Conservation (phyloP, 805 yeast species). For the Blastobotrys chiropterorum region DNA sequence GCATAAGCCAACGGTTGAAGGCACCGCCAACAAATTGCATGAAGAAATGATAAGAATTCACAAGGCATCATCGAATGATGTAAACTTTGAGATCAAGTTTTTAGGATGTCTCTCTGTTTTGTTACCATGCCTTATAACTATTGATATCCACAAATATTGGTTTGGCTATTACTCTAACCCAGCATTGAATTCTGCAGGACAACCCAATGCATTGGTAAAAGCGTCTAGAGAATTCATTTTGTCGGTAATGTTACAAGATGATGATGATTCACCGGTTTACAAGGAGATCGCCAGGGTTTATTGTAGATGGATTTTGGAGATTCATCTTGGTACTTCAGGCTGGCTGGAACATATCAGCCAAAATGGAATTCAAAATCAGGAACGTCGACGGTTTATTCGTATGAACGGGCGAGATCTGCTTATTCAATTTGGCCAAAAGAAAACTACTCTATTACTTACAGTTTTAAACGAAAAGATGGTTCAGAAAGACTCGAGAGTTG, state of each 20-base stretch:
- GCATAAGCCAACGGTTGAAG: conserved; percentile 15
- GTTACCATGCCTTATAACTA: conserved; percentile 26
- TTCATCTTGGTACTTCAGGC: conserved; percentile 17
- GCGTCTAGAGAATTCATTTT: conserved; percentile 29
- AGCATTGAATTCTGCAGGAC: conserved; percentile 56
- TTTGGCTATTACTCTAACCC: conserved; percentile 41
- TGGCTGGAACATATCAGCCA: conserved; percentile 4
- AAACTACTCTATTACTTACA: conserved; percentile 34
- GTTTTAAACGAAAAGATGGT: conserved; percentile 35
- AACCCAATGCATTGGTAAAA: conserved; percentile 34
- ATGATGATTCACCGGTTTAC: conserved; percentile 11
- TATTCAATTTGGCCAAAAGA: conserved; percentile 37
- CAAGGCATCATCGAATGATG: conserved; percentile 12
- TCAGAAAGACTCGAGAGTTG: conserved; percentile 33
- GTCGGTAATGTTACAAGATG: conserved; percentile 23
- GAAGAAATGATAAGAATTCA: conserved; percentile 30
- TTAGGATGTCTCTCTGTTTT: conserved; percentile 27
- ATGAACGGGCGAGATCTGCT: conserved; percentile 40
- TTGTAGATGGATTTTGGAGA: conserved; percentile 23
- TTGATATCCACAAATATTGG: conserved; percentile 40
- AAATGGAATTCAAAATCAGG: conserved; percentile 31
- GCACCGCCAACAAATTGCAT: conserved; percentile 22
- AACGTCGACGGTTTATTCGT: conserved; percentile 43
- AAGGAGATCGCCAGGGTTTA: conserved; percentile 17
- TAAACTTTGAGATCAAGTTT: conserved; percentile 24